Base-by-base conservation (phyloP, 2,329 filamentous ascomycete species). In the Pseudodiploospora longispora region DNA sequence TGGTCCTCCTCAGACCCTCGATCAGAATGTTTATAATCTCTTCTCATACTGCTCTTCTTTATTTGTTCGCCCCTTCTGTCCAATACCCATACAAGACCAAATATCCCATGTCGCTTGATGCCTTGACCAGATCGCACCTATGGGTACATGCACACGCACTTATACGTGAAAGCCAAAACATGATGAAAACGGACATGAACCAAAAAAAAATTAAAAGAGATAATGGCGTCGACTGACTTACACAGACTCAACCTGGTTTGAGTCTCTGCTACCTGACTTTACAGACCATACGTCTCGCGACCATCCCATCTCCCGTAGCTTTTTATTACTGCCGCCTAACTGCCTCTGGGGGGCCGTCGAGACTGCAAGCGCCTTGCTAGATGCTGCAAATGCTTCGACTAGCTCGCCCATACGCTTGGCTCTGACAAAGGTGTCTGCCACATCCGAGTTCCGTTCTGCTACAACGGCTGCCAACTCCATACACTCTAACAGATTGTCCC, bases 401-500 rank as follows among this genome's bases (percentile, higher is more conserved):
- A 93, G 69, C 66, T 91, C 86, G 55, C 78, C 76, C 79, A 91
- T 84, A 38, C 84, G 77, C 30, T 75, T 74, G 3, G 79, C 75
- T 43, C 75, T 71, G 43, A 81, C 63, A 53, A 93, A 85, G 37
- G 78, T 75, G 27, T 70, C 65, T 2, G 83, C 78, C 35, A 91
- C 64, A 52, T 83, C 81, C 27, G 81, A 81, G 48, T 74, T 76
- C 51, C 82, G 78, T 45, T 84, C 80, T 2, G 91, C 87, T 41
- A 95, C 76, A 2, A 82, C 61, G 1, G 82, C 80, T 1, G 88
- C 83, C 10, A 98, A 71, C 47, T 95, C 87, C 85, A 98, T 91
- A 55, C 83, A 86, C 58, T 91, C 82, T 28, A 93, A 74, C 12
- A 95, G 72, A 52, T 84, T 78, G 47, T 91, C 86, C 36, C 88